Conservation (phyloP, 441 rosid species). For the Gossypium davidsonii region DNA sequence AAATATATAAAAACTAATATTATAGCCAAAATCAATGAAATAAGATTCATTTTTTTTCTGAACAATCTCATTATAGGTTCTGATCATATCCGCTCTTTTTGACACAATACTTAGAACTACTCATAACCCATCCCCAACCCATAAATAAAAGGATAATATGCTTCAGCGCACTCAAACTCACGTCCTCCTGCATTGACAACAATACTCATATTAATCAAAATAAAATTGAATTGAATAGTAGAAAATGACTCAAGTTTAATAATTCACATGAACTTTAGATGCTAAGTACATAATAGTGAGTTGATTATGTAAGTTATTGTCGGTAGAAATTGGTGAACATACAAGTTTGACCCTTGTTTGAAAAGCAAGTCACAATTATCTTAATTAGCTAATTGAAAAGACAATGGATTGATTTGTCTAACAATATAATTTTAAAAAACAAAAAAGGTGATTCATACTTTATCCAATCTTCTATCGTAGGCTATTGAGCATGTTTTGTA, state of each 20-base stretch:
- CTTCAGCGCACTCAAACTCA: accelerated
- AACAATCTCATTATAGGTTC: too few relatives aligned
- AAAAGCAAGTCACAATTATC: neutral
- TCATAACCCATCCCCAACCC: accelerated
- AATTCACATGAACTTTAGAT: too few relatives aligned
- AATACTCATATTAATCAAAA: accelerated
- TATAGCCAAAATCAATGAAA: too few relatives aligned
- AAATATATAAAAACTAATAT: too few relatives aligned
- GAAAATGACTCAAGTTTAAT: too few relatives aligned
- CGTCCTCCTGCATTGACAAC: accelerated
- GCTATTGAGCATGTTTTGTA: neutral
- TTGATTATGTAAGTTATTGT: neutral
- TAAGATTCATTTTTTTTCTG: too few relatives aligned
- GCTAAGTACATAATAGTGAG: too few relatives aligned
- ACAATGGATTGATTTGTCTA: neutral
- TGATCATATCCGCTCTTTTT: too few relatives aligned
- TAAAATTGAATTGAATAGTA: too few relatives aligned
- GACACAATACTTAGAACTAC: too few relatives aligned
- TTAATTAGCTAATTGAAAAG: neutral
- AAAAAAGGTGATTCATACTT: neutral
- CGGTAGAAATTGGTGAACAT: neutral
- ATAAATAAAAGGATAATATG: too few relatives aligned
- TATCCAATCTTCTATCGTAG: neutral
- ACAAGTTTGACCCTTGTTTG: neutral
- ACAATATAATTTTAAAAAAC: neutral